Evolutionary conservation across 75 land plant genomes (phyloP).

Genomic region (Picea sitchensis): DNA sequence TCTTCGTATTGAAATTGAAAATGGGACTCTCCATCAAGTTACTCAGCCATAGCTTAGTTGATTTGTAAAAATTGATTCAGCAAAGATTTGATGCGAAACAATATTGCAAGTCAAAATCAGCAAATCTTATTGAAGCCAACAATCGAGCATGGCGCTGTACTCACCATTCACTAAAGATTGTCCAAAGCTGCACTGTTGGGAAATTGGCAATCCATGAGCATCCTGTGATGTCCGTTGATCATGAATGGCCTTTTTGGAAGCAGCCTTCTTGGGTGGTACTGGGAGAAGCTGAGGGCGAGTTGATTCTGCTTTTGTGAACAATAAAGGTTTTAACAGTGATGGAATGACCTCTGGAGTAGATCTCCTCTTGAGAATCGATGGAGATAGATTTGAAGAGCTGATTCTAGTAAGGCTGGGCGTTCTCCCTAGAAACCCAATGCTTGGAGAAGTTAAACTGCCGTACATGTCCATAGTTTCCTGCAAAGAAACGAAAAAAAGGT

Average conservation of each 20-base stretch:
- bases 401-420: conserved; percentile 45
- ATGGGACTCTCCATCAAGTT: no score
- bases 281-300: conserved; percentile 24
- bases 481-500: not conserved
- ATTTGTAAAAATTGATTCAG: no score
- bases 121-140: not conserved
- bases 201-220: conserved; percentile 21
- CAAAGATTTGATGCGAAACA: no score
- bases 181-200: conserved; percentile 31
- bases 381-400: conserved; percentile 53
- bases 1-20: no score
- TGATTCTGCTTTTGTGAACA: conserved; percentile 33
- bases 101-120: no score
- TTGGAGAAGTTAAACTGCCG: conserved; percentile 65
- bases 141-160: not conserved
- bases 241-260: not conserved
- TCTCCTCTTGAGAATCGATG: not conserved
- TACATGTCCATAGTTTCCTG: conserved; percentile 80
- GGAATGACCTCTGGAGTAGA: no score
- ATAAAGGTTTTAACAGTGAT: conserved; percentile 29
- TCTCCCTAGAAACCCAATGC: conserved; percentile 45
- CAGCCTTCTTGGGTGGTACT: conserved; percentile 23
- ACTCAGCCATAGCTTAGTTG: no score
- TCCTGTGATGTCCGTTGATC: conserved; percentile 20
- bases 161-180: conserved; percentile 49